Percentiles rank a stretch among this genome's conserved stretches.
Evolutionary conservation across 2,329 filamentous ascomycete genomes (phyloP).

Genomic region (Myriangium duriaei): DNA sequence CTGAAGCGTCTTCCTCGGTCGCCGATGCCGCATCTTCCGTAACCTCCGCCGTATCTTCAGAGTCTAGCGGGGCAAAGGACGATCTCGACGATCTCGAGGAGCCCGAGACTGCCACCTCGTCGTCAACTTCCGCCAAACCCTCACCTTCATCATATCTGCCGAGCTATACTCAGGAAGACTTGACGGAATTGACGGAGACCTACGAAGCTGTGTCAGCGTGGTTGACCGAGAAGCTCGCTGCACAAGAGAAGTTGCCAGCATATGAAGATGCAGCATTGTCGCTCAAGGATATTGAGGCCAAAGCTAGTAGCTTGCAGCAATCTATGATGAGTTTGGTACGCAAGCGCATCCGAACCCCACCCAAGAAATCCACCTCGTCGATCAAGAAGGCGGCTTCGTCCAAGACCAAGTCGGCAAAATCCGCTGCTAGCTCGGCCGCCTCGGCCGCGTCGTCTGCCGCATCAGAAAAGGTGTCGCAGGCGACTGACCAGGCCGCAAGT

Average conservation of each 20-base stretch:
- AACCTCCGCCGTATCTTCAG: slow-evolving; percentile 34
- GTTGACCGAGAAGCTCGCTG: slow-evolving; percentile 58
- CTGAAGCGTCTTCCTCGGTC: slow-evolving; percentile 38
- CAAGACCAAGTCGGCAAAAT: slow-evolving; percentile 24
- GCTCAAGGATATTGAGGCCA: slow-evolving; percentile 56
- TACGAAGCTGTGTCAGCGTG: slow-evolving; percentile 55
- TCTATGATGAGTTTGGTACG: slow-evolving; percentile 57
- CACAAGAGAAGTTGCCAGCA: slow-evolving; percentile 56
- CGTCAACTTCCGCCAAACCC: slow-evolving; percentile 24
- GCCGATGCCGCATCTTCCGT: slow-evolving; percentile 26
- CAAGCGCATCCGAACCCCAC: slow-evolving; percentile 45
- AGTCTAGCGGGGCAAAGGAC: slow-evolving; percentile 34
- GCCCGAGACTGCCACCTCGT: slow-evolving; percentile 38
- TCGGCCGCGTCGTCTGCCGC: slow-evolving; percentile 22
- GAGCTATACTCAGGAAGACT: slow-evolving; percentile 57
- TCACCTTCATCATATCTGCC: slow-evolving; percentile 8
- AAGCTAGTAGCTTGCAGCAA: slow-evolving; percentile 59
- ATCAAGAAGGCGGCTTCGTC: slow-evolving; percentile 21
- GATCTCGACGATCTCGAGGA: slow-evolving; percentile 71
- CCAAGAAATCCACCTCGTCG: slow-evolving; percentile 24
- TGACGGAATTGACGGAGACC: slow-evolving; percentile 50
- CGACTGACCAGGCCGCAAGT: slow-evolving; percentile 5
- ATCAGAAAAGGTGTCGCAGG: slow-evolving; percentile 11
- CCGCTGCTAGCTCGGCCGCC: slow-evolving; percentile 11
- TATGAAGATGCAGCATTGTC: slow-evolving; percentile 66